A percentile compares a stretch with the other conserved stretches of the same genome.
phyloP scores from a whole-genome alignment of 164 flowering plant species.

The Akebia trifoliata region DNA sequence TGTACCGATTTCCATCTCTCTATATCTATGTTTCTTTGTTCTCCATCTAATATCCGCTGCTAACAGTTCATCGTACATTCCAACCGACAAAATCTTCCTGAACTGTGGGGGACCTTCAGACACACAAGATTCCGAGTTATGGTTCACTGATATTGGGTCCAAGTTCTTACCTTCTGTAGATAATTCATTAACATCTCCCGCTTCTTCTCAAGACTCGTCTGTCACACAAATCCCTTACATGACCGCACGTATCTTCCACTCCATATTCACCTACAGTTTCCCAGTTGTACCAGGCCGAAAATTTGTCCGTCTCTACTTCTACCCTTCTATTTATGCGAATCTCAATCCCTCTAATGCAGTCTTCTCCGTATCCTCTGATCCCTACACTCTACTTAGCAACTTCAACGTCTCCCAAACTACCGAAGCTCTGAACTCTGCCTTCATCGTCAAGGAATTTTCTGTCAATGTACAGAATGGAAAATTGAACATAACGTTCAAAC shows the following conservation, averaged over 20 bases:
- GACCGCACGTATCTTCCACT: constrained; percentile 64
- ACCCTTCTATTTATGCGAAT: constrained; percentile 45
- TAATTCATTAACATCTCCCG: constrained; percentile 33
- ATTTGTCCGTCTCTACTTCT: constrained; percentile 65
- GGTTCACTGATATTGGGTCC: constrained; percentile 70
- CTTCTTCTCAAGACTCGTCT: constrained; percentile 59
- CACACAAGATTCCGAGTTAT: constrained; percentile 38
- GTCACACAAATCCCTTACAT: constrained; percentile 65
- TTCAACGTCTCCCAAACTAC: constrained; percentile 70
- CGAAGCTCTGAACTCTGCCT: constrained; percentile 49
- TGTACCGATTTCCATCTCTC: constrained; percentile 1
- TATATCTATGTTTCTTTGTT: not conserved
- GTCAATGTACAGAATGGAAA: constrained; percentile 39
- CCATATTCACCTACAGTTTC: constrained; percentile 61
- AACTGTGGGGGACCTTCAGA: constrained; percentile 59
- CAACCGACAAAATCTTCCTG: constrained; percentile 48
- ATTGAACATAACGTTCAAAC: constrained; percentile 56
- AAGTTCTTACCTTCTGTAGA: constrained; percentile 31
- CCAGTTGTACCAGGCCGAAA: constrained; percentile 70
- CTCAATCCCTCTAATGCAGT: constrained; percentile 42
- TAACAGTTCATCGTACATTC: constrained; percentile 37
- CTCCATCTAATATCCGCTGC: constrained; percentile 5
- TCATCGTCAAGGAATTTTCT: constrained; percentile 56
- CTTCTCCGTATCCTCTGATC: constrained; percentile 49
- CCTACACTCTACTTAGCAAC: constrained; percentile 54